These are phyloP conservation scores for Hypoxylon intermedium DNA, from an alignment of 495 filamentous ascomycete genomes.

Conservation along the genomic window DNA sequence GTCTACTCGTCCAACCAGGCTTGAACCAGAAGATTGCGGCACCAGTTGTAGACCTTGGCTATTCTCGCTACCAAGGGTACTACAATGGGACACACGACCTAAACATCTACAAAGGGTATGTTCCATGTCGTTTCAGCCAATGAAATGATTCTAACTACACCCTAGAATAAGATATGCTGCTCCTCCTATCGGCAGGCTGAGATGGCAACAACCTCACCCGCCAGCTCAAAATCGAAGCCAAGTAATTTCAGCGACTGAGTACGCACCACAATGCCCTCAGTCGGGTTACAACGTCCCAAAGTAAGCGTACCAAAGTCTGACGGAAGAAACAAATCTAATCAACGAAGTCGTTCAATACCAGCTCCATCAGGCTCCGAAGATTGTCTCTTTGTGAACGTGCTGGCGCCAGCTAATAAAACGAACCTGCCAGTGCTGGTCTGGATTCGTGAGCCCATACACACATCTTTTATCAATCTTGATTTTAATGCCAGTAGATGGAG, in stretches of 20 bases:
- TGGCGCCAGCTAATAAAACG: constrained; percentile 45
- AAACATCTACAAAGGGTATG: constrained; percentile 42
- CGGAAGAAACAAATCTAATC: constrained; percentile 13
- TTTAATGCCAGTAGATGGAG: constrained; percentile 47
- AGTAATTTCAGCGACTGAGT: constrained; percentile 32
- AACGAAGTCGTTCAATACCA: background rate
- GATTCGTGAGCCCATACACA: constrained; percentile 44
- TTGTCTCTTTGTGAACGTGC: constrained; percentile 54
- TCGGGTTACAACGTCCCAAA: background rate
- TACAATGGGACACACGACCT: constrained; percentile 32
- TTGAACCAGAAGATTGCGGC: constrained; percentile 7
- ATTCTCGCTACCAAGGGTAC: constrained; percentile 41
- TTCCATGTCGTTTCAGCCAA: background rate
- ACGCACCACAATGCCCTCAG: constrained; percentile 38
- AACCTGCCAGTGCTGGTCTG: constrained; percentile 52
- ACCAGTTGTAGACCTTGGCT: constrained; percentile 44
- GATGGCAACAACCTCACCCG: constrained; percentile 44
- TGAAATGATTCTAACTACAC: constrained; percentile 1
- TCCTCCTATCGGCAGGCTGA: constrained; percentile 38
- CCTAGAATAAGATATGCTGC: constrained; percentile 45
- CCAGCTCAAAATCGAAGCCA: constrained; percentile 36
- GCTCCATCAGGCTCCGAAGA: constrained; percentile 44
- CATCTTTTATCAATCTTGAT: background rate
- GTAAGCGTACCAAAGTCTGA: constrained; percentile 11
- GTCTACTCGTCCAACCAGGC: background rate